Conservation (phyloP, 257 asterid genomes). For the Ehretia macrophylla region DNA sequence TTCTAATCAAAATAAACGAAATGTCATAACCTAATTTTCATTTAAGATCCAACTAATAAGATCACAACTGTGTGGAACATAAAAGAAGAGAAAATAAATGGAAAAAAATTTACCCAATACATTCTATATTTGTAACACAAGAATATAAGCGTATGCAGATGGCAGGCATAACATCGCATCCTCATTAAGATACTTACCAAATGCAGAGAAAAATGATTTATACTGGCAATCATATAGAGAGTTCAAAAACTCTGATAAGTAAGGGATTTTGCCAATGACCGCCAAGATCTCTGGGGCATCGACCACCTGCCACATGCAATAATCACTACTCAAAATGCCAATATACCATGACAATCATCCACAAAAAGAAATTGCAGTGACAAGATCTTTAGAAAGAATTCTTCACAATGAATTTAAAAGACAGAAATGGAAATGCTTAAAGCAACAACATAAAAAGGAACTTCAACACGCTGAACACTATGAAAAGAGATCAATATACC, state of each 20-base stretch:
- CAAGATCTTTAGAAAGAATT: background rate
- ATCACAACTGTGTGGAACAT: too few species aligned
- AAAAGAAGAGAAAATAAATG: background rate
- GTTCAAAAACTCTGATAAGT: conserved; percentile 71
- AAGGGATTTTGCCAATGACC: conserved; percentile 72
- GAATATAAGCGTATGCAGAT: too few species aligned
- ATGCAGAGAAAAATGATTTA: conserved; percentile 75
- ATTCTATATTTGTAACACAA: too few species aligned
- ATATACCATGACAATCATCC: conserved; percentile 3
- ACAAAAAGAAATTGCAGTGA: background rate
- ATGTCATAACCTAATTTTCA: too few species aligned
- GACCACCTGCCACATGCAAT: conserved; percentile 62
- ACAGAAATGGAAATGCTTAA: background rate
- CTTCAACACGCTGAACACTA: background rate
- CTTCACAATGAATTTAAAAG: background rate
- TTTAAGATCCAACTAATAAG: too few species aligned
- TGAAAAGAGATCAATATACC: conserved; percentile 34
- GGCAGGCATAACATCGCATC: background rate
- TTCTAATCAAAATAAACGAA: too few species aligned
- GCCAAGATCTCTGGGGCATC: conserved; percentile 95
- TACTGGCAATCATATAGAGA: conserved; percentile 79
- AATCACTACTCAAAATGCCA: background rate
- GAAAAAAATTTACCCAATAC: background rate
- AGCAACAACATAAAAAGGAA: background rate
- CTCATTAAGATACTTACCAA: conserved; percentile 43